Conservation (phyloP, 805 yeast genomes). For the Ogataea philodendri region DNA sequence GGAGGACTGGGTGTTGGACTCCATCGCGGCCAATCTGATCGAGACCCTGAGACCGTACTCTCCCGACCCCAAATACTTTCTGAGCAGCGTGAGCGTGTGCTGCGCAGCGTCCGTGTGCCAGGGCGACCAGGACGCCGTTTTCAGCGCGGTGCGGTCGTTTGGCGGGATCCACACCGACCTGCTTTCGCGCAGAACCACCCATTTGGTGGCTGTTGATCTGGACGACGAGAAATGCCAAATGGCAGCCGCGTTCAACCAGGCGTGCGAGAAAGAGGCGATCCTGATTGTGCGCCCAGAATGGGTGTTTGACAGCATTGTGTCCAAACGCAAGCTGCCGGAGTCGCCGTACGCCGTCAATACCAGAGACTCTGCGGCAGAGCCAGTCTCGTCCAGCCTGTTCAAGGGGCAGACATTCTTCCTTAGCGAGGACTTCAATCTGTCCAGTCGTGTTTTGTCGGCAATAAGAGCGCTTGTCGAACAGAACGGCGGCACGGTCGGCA, state of each 20-base stretch:
- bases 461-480: constrained; percentile 44
- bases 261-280: constrained; percentile 39
- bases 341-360: constrained; percentile 46
- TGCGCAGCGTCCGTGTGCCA: constrained; percentile 56
- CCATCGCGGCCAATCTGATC: constrained; percentile 39
- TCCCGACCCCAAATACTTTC: constrained; percentile 66
- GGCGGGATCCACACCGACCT: constrained; percentile 74
- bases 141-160: constrained; percentile 63
- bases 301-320: constrained; percentile 68
- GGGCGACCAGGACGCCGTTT: constrained; percentile 61
- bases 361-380: not conserved
- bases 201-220: constrained; percentile 58
- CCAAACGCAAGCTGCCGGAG: constrained; percentile 51
- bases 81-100: constrained; percentile 55
- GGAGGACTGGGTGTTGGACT: constrained; percentile 57
- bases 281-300: constrained; percentile 73
- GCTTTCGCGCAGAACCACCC: constrained; percentile 73
- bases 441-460: constrained; percentile 40
- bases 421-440: constrained; percentile 54
- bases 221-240: constrained; percentile 48
- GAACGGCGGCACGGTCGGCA: constrained; percentile 54
- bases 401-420: constrained; percentile 48
- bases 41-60: constrained; percentile 59
- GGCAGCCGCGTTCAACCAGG: constrained; percentile 27
- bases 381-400: constrained; percentile 32